These are phyloP conservation scores for Globomyces pollinis-pini DNA, from an alignment of 192 early-diverging fungal species.

Conservation along the genomic window DNA sequence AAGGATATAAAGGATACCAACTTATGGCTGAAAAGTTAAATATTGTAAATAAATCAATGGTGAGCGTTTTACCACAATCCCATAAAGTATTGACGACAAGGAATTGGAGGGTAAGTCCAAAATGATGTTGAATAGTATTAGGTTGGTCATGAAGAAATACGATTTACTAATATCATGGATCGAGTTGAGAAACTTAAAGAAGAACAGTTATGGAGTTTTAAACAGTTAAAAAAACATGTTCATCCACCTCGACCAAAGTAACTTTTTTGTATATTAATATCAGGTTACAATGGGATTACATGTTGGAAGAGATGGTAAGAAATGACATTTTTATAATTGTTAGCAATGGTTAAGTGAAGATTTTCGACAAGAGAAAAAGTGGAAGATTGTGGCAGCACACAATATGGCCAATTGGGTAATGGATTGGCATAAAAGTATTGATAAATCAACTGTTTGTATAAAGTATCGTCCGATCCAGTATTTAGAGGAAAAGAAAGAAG, in stretches of 20 bases:
- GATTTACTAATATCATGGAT: conserved; percentile 53
- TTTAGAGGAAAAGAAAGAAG: too few species aligned
- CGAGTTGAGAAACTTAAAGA: conserved; percentile 64
- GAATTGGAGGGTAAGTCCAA: conserved; percentile 82
- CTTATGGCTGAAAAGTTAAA: conserved; percentile 41
- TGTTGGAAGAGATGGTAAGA: conserved; percentile 78
- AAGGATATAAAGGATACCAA: conserved; percentile 30
- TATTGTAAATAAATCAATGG: conserved; percentile 48
- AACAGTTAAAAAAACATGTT: conserved; percentile 60
- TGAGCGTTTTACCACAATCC: conserved; percentile 50
- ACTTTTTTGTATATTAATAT: too few species aligned
- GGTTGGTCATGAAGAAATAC: conserved; percentile 69
- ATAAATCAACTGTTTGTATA: conserved; percentile 63
- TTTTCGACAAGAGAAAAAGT: conserved; percentile 71
- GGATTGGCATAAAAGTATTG: conserved; percentile 65
- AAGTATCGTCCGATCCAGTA: too few species aligned
- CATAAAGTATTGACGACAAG: conserved; percentile 60
- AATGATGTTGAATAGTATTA: too few species aligned
- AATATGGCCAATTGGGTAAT: conserved; percentile 53
- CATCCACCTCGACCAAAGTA: conserved; percentile 49
- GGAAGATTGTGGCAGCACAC: conserved; percentile 71
- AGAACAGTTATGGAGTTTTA: conserved; percentile 63
- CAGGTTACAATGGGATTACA: conserved; percentile 69
- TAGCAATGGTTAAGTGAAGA: conserved; percentile 75
- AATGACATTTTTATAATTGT: too few species aligned